Evolutionary conservation across 2,329 filamentous ascomycete genomes (phyloP), one percentile per base, ranked within the genome.

Genomic region (Sporothrix brunneoviolacea): DNA sequence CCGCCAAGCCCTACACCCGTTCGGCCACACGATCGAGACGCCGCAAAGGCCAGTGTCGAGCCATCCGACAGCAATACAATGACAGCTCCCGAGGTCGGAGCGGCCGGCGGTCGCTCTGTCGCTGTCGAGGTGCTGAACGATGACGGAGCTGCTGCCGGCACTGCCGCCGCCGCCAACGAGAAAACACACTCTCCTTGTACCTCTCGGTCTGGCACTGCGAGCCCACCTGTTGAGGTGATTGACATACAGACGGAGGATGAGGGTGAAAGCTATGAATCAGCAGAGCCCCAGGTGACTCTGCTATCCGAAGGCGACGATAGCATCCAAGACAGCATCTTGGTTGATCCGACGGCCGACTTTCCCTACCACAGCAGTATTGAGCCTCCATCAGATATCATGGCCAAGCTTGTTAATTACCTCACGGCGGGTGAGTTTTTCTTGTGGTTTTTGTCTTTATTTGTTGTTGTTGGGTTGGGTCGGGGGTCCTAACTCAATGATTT

Each of bases 281-380:
- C 37, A 4, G 50, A 57, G 4, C 43, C 58, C 4, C 43, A 48
- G 15, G 57, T 64, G 40, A 60, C 59, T 8, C 53, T 62, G 22
- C 41, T 65, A 27, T 12, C 40, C 2, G 50, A 45, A 2, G 54
- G 58, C 10, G 48, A 48, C 4, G 43, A 51, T 4, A 32, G 19
- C 12, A 18, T 33, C 43, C 44, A 33, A 45, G 57, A 54, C 15
- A 56, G 62, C 16, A 40, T 62, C 15, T 24, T 63, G 12, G 43
- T 58, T 19, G 75, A 80, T 56, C 73, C 74, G 2, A 66, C 73
- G 10, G 30, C 55, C 21, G 63, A 67, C 1, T 79, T 80, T 50
- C 77, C 77, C 3, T 78, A 69, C 53, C 64, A 60, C 22, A 58
- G 60, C 8, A 32, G 46, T 4, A 7, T 50, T 12, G 65, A 68